phyloP scores from a whole-genome alignment of 1,284 basidiomycete genomes.

The Inonotus obliquus region DNA sequence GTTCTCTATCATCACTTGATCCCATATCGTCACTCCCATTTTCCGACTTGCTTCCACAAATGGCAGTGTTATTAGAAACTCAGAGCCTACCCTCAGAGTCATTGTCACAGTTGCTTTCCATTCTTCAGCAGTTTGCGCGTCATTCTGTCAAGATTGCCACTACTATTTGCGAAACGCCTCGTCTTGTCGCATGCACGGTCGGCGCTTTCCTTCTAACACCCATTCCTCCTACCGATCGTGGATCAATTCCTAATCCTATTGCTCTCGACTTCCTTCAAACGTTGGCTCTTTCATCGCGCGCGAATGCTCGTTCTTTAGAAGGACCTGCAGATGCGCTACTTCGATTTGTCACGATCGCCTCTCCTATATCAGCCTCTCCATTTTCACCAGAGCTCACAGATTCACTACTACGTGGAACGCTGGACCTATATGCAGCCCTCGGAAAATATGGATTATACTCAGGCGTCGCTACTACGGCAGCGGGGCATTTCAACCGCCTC shows the following conservation, averaged over 20 bases:
- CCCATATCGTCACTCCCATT: constrained; percentile 46
- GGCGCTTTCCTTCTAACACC: constrained; percentile 53
- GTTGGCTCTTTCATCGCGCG: constrained; percentile 61
- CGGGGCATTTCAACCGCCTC: constrained; percentile 47
- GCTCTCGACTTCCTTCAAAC: constrained; percentile 58
- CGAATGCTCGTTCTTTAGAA: constrained; percentile 56
- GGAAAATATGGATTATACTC: constrained; percentile 77
- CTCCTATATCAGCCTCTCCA: constrained; percentile 40
- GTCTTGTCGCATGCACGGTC: constrained; percentile 51
- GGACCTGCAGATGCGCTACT: constrained; percentile 63
- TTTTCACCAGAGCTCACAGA: constrained; percentile 41
- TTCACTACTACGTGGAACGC: constrained; percentile 49
- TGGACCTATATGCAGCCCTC: constrained; percentile 64
- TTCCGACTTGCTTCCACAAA: constrained; percentile 49
- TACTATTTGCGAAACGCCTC: constrained; percentile 47
- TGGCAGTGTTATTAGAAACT: constrained; percentile 36
- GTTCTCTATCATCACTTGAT: constrained; percentile 19
- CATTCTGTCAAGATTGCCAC: constrained; percentile 53
- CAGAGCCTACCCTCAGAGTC: constrained; percentile 45
- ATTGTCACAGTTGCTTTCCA: constrained; percentile 52
- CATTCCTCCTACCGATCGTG: constrained; percentile 33
- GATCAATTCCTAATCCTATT: constrained; percentile 41
- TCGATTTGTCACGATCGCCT: constrained; percentile 67
- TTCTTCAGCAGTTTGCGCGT: constrained; percentile 59
- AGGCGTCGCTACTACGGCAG: constrained; percentile 59